Evolutionary conservation across 768 basidiomycete genomes (phyloP), one percentile per base, ranked within the genome.

Genomic region (Suillus tomentosus): DNA sequence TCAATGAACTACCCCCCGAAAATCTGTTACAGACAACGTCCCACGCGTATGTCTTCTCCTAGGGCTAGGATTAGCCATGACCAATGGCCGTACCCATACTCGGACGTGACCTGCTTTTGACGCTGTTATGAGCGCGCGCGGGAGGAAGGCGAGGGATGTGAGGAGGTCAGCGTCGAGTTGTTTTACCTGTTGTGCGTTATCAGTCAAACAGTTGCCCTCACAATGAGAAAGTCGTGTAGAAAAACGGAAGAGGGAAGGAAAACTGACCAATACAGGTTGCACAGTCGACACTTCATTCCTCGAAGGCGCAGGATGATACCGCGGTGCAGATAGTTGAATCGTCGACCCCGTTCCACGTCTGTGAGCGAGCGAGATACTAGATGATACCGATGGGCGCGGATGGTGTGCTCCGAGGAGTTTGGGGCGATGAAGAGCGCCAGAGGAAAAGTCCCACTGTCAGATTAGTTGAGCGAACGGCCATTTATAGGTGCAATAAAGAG

Each of bases 381-480:
- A 94, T 13, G 91, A 87, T 80, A 91, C 84, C 14, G 92, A 91
- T 72, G 89, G 79, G 43, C 92, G 87, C 61, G 90, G 88, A 63
- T 91, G 86, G 65, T 90, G 87, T 19, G 85, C 79, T 70, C 84
- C 85, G 69, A 87, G 87, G 53, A 87, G 79, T 74, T 95, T 92
- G 31, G 95, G 94, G 64, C 95, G 83, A 72, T 96, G 95, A n/a
- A 97, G 78, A 6, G 89, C 88, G 34, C 94, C 92, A 67, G 91
- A 92, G 5, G 91, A 95, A 72, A 96, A 97, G 74, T 96, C 95
- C 95, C 95, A 98, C 93, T 95, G 67, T 5, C 67, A 61, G 57
- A 60, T 64, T n/a, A 63, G 48, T 42, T 37, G 1, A 24, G 9
- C 15, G 24, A 31, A 19, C 2, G 17, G 22, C 13, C 22, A 11